Evolutionary conservation across 768 basidiomycete genomes (phyloP).

Genomic region (Amanita subjunquillea): DNA sequence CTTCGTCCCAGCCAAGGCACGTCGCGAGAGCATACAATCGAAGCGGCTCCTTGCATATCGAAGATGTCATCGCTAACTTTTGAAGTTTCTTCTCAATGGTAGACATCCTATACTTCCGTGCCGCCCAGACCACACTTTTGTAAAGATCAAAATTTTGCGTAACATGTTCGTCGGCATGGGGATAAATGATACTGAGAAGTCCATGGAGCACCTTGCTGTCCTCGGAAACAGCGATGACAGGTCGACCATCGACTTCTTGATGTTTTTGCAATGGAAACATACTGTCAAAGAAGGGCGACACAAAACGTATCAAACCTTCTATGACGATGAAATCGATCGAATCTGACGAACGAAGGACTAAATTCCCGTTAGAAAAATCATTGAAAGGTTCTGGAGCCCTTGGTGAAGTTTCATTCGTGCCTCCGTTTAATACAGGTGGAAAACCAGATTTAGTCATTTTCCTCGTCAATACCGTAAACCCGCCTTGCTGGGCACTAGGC

Average conservation of each 20-base stretch:
- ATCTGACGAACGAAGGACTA: constrained; percentile 19
- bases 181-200: neutral
- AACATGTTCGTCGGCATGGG: neutral
- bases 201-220: neutral
- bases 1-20: neutral
- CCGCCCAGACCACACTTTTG: neutral
- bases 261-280: constrained; percentile 11
- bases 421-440: neutral
- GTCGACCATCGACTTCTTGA: neutral
- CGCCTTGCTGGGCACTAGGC: neutral
- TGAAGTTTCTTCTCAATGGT: neutral
- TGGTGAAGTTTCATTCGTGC: neutral
- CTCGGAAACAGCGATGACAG: neutral
- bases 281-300: constrained; percentile 20
- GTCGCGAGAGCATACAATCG: neutral
- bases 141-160: neutral
- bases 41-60: neutral
- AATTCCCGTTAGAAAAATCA: neutral
- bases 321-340: constrained; percentile 19
- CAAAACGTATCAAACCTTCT: constrained; percentile 16
- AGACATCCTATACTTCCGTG: neutral
- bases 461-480: neutral
- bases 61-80: neutral
- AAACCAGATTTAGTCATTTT: neutral
- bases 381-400: neutral